Evolutionary conservation across 2,329 filamentous ascomycete species (phyloP).

Genomic region (Colletotrichum karsti): DNA sequence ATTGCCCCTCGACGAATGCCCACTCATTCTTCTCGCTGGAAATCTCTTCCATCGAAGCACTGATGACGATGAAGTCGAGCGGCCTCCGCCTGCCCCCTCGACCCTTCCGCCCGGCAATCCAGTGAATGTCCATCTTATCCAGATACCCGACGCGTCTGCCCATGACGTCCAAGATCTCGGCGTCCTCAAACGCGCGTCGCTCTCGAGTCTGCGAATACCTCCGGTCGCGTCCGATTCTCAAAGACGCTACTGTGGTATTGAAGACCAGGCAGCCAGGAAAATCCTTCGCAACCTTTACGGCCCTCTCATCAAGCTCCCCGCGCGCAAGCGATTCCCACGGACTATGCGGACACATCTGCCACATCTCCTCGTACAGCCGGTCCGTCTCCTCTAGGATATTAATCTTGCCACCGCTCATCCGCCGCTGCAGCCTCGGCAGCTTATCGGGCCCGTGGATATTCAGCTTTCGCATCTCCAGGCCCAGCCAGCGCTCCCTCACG

Average conservation of each 20-base stretch:
- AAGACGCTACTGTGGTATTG: slow-evolving; percentile 2
- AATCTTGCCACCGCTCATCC: slow-evolving; percentile 1
- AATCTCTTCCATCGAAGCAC: background rate
- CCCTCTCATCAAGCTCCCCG: background rate
- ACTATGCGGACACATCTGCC: slow-evolving; percentile 4
- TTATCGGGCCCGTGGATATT: background rate
- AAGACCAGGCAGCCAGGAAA: slow-evolving; percentile 4
- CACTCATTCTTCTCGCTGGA: background rate
- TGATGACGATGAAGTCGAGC: slow-evolving; percentile 8
- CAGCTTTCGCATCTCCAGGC: background rate
- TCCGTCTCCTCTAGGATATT: background rate
- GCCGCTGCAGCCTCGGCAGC: background rate
- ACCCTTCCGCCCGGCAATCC: background rate
- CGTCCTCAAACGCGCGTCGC: background rate
- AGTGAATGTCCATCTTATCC: background rate
- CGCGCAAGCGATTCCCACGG: slow-evolving; percentile 12
- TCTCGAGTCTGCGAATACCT: background rate
- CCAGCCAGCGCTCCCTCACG: slow-evolving; percentile 9
- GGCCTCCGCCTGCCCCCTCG: background rate
- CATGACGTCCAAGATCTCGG: slow-evolving; percentile 4
- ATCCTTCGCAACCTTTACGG: background rate
- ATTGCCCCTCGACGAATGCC: slow-evolving; percentile 2
- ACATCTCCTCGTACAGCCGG: background rate
- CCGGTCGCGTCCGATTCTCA: background rate
- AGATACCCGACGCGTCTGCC: slow-evolving; percentile 4